Evolutionary conservation across 345 rosid species (phyloP).

Genomic region (Erysimum cheiranthoides): DNA sequence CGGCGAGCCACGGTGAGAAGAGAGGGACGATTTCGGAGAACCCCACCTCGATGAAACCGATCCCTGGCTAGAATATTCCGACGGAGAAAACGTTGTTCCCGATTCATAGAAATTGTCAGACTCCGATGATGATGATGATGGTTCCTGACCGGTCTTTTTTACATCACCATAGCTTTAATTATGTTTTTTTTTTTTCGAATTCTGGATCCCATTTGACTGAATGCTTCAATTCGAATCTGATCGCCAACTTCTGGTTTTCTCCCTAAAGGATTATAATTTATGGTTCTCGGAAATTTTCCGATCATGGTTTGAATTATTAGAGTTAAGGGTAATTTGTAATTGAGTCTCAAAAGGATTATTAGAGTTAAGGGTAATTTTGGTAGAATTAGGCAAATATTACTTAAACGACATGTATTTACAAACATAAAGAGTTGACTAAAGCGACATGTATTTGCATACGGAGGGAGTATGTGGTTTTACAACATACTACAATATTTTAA

Average conservation of each 20-base stretch:
- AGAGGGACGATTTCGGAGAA: constrained; percentile 32
- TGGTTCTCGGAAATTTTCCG: constrained; percentile 22
- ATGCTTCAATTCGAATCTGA: constrained; percentile 22
- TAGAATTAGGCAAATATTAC: too few relatives aligned
- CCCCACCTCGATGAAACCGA: constrained; percentile 34
- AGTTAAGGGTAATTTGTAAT: too few relatives aligned
- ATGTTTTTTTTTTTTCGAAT: constrained; percentile 17
- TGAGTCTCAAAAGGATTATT: too few relatives aligned
- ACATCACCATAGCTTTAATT: too few relatives aligned
- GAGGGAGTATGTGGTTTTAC: not conserved
- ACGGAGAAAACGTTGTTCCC: constrained; percentile 27
- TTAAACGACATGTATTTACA: too few relatives aligned
- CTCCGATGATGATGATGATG: constrained; percentile 14
- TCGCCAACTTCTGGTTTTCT: not conserved
- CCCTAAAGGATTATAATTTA: not conserved
- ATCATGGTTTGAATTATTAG: constrained; percentile 14
- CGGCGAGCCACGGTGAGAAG: constrained; percentile 16
- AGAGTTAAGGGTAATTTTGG: too few relatives aligned
- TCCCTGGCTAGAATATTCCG: constrained; percentile 33
- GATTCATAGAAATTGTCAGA: constrained; percentile 27
- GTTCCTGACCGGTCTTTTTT: constrained; percentile 17
- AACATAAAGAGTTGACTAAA: too few relatives aligned
- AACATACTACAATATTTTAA: not conserved
- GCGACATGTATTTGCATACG: too few relatives aligned
- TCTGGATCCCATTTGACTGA: constrained; percentile 25